phyloP scores from a whole-genome alignment of 2,329 filamentous ascomycete genomes.

The Bipolaris sorokiniana region DNA sequence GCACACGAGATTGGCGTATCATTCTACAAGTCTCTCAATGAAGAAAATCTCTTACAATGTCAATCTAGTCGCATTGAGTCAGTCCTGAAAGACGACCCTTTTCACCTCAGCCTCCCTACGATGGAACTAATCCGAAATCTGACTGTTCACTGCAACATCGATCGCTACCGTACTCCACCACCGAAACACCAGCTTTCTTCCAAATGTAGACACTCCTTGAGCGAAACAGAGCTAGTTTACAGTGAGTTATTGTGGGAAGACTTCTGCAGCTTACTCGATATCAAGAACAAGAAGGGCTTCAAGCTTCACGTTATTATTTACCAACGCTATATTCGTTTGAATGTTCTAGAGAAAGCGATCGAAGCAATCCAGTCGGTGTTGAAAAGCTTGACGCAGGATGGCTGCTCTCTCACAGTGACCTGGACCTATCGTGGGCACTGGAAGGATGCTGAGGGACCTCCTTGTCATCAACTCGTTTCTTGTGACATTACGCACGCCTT shows the following conservation, averaged over 20 bases:
- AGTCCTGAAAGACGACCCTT: neutral
- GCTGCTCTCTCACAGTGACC: neutral
- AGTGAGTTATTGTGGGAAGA: neutral
- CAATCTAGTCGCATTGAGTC: neutral
- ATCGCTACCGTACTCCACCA: constrained; percentile 5
- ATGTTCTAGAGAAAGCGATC: neutral
- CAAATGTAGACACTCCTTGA: neutral
- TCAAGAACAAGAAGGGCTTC: constrained; percentile 1
- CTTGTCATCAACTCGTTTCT: neutral
- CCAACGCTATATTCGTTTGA: neutral
- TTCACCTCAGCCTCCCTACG: neutral
- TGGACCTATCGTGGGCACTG: constrained; percentile 9
- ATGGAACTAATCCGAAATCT: constrained; percentile 1
- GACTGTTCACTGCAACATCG: constrained; percentile 8
- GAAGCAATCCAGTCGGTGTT: neutral
- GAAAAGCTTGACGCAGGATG: neutral
- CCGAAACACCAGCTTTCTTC: neutral
- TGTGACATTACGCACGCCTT: neutral
- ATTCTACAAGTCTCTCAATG: neutral
- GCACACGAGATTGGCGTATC: neutral
- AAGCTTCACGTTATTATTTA: constrained; percentile 1
- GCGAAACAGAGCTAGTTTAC: neutral
- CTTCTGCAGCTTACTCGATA: neutral
- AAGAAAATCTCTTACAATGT: neutral
- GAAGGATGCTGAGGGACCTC: neutral